Base-by-base conservation (phyloP, 2,329 filamentous ascomycete genomes). In the Paraphaeosphaeria minitans region DNA sequence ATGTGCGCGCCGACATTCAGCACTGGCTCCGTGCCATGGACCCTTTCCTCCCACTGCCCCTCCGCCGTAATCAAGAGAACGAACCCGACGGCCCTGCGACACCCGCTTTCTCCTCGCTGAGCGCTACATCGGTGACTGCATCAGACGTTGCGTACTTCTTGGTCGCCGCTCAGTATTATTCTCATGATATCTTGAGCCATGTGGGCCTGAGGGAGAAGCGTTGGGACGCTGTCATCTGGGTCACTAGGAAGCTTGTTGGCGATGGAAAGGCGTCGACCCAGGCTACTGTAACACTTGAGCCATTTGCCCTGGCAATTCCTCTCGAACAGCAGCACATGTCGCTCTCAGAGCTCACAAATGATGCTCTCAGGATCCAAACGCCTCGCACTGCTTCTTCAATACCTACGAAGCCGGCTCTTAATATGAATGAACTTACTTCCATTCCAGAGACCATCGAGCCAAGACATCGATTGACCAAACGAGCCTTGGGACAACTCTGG, bases 401-500 rank as follows among this genome's bases (percentile, higher is more conserved):
- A 3, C 61, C 60, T 41, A 61, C 45, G 24, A 64, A 58, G 53
- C 62, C 65, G 14, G 56, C 64, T 12, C 55, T 50, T 19, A 66
- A 56, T 37, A 58, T 76, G 35, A 66, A 75, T n/a, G 62, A 63
- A 4, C 45, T 71, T 13, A 73, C 67, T 7, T 61, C 65, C 29
- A 60, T 64, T 9, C 73, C 72, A 8, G 68, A 72, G 2, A 65
- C 70, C 6, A 66, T 74, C 35, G 53, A 67, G 41, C 55, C 56
- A 10, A 60, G 59, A 6, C 61, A 65, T 14, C 52, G 52, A 1
- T 49, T 72, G 3, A 60, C 71, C 7, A 77, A 78, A 53, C 70
- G 73, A 37, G 76, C 75, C 0, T 59, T 83, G 19, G 81, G 81
- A 12, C 74, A 78, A 48, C 67, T 83, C 4, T 83, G 81, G 81